Evolutionary conservation across 768 basidiomycete genomes (phyloP).

Genomic region (Calocybe cyanea): DNA sequence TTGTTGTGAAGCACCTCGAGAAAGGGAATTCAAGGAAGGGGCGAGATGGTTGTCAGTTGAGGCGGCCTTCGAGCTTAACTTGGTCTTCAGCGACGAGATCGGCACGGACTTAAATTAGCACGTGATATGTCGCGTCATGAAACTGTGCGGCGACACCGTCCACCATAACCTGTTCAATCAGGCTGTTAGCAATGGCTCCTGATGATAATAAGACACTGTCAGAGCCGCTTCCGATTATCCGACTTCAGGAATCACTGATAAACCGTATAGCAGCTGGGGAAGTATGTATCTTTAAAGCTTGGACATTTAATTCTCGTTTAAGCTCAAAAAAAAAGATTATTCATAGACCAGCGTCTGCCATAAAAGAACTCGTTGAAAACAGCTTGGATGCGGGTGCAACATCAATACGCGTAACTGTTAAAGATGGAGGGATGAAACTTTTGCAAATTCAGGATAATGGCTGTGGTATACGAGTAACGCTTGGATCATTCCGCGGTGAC

Average conservation of each 20-base stretch:
- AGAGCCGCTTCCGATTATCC: constrained; percentile 65
- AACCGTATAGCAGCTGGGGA: constrained; percentile 89
- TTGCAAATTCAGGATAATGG: constrained; percentile 98
- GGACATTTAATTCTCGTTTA: neutral
- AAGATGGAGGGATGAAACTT: constrained; percentile 93
- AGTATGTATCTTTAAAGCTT: constrained; percentile 26
- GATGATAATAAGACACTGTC: constrained; percentile 8
- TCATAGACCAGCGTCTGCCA: constrained; percentile 80
- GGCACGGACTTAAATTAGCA: no score
- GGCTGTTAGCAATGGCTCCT: constrained; percentile 6
- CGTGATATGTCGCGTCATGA: no score
- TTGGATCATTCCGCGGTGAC: neutral
- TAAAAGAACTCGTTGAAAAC: constrained; percentile 96
- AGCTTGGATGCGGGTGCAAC: constrained; percentile 91
- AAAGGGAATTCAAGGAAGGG: no score
- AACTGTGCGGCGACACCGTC: no score
- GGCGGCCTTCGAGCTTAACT: neutral
- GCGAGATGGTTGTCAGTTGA: constrained; percentile 5
- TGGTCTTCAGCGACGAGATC: no score
- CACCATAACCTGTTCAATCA: neutral
- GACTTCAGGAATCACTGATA: constrained; percentile 79
- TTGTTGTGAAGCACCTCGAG: no score
- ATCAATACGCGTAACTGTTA: constrained; percentile 80
- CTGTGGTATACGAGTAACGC: constrained; percentile 79
- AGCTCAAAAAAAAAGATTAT: constrained; percentile 29